Percentiles rank a stretch among this genome's conserved stretches.
Evolutionary conservation across 2,329 filamentous ascomycete genomes (phyloP).

Genomic region (Aspergillus puulaauensis): DNA sequence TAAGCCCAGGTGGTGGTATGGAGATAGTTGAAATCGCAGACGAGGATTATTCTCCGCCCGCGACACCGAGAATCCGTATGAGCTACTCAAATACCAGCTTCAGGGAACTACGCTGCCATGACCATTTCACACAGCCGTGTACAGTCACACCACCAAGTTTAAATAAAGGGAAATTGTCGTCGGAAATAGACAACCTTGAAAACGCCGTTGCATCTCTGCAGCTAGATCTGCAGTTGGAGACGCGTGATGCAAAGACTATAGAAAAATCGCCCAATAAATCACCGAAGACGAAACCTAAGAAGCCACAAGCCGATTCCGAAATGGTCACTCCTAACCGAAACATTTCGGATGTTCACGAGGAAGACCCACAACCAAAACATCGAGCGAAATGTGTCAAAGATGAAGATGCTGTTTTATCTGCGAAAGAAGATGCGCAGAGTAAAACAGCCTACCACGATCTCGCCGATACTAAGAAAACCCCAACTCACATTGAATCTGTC

Average conservation of each 20-base stretch:
- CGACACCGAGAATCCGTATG: constrained; percentile 17
- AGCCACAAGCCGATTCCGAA: neutral
- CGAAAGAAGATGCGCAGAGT: neutral
- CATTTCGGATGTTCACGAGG: neutral
- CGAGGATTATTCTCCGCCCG: constrained; percentile 5
- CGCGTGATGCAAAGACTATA: neutral
- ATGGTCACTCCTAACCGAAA: neutral
- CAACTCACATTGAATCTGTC: constrained; percentile 15
- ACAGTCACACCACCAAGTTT: neutral
- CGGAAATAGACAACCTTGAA: constrained; percentile 19
- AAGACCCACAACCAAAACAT: neutral
- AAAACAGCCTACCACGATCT: neutral
- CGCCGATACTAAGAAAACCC: neutral
- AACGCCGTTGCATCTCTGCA: constrained; percentile 20
- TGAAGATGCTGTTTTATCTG: neutral
- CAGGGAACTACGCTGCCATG: constrained; percentile 3
- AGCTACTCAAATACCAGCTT: constrained; percentile 26
- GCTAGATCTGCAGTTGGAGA: constrained; percentile 19
- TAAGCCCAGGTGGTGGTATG: constrained; percentile 4
- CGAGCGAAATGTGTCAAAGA: neutral
- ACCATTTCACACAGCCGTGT: neutral
- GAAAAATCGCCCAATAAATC: constrained; percentile 12
- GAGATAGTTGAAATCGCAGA: constrained; percentile 13
- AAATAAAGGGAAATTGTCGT: neutral
- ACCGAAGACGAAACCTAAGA: neutral